These are phyloP conservation scores for Candida orba DNA, from an alignment of 805 yeast genomes.

Conservation along the genomic window DNA sequence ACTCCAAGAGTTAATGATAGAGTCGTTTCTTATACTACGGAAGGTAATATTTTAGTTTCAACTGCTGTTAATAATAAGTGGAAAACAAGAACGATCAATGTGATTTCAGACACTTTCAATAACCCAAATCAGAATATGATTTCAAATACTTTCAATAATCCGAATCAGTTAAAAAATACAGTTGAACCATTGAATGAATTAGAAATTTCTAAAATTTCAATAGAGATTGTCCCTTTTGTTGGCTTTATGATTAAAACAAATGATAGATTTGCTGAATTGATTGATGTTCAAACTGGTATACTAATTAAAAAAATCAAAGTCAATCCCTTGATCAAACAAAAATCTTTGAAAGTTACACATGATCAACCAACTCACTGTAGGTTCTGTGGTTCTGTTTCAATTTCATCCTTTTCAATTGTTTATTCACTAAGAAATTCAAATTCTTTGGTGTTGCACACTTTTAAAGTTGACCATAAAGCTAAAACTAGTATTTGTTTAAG, in stretches of 20 bases:
- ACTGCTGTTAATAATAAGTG: constrained; percentile 56
- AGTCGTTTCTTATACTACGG: constrained; percentile 45
- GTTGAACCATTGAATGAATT: background rate
- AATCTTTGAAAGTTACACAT: constrained; percentile 62
- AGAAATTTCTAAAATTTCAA: constrained; percentile 12
- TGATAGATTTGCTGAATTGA: constrained; percentile 50
- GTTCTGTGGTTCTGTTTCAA: constrained; percentile 85
- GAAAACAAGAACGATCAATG: constrained; percentile 46
- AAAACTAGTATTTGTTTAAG: constrained; percentile 76
- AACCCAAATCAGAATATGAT: constrained; percentile 10
- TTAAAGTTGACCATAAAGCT: constrained; percentile 63
- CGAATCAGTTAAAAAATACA: background rate
- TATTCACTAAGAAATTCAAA: constrained; percentile 55
- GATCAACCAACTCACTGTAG: constrained; percentile 84
- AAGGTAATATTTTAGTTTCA: constrained; percentile 50
- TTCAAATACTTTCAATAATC: background rate
- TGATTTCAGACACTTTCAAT: constrained; percentile 34
- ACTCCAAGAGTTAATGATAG: constrained; percentile 76
- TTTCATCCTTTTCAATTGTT: constrained; percentile 62
- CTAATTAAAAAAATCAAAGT: constrained; percentile 54
- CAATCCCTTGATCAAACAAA: constrained; percentile 44
- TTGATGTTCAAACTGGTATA: constrained; percentile 76
- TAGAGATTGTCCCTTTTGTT: constrained; percentile 58
- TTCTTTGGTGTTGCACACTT: constrained; percentile 64
- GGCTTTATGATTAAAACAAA: constrained; percentile 65